phyloP scores from a whole-genome alignment of 169 alveolate genomes.

The Plasmodium gonderi region DNA sequence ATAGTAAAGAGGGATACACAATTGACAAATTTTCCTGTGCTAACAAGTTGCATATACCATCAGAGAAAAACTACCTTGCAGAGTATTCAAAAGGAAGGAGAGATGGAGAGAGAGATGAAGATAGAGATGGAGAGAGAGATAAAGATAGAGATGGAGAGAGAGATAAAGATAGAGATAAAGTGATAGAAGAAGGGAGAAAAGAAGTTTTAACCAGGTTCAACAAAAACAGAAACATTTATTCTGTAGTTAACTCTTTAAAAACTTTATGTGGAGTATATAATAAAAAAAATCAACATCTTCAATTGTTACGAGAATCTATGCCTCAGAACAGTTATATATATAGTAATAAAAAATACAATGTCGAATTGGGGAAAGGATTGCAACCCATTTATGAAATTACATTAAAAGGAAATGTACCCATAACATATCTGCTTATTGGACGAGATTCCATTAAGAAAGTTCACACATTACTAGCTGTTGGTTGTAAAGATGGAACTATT shows the following conservation, averaged over 20 bases:
- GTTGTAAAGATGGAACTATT: constrained; percentile 86
- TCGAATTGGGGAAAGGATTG: constrained; percentile 54
- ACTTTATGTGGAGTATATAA: constrained; percentile 24
- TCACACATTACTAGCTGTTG: constrained; percentile 87
- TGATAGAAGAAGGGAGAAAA: background rate
- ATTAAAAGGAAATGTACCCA: constrained; percentile 26
- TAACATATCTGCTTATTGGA: constrained; percentile 86
- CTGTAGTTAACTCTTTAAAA: constrained; percentile 41
- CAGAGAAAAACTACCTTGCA: background rate
- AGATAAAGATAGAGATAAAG: background rate
- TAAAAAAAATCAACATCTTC: constrained; percentile 5
- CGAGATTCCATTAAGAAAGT: constrained; percentile 84
- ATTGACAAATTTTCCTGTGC: background rate
- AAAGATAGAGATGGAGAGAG: too few relatives aligned
- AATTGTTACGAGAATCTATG: constrained; percentile 34
- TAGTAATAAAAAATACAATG: constrained; percentile 33
- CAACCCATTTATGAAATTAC: constrained; percentile 57
- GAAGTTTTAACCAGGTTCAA: background rate
- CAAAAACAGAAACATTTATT: background rate
- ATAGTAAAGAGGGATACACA: background rate
- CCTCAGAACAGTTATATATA: constrained; percentile 52
- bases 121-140: too few relatives aligned
- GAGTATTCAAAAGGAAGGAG: background rate
- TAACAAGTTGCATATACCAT: background rate
- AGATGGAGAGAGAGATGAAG: too few relatives aligned